These are phyloP conservation scores for Osmanthus fragrans DNA, from an alignment of 257 asterid species.

Conservation along the genomic window DNA sequence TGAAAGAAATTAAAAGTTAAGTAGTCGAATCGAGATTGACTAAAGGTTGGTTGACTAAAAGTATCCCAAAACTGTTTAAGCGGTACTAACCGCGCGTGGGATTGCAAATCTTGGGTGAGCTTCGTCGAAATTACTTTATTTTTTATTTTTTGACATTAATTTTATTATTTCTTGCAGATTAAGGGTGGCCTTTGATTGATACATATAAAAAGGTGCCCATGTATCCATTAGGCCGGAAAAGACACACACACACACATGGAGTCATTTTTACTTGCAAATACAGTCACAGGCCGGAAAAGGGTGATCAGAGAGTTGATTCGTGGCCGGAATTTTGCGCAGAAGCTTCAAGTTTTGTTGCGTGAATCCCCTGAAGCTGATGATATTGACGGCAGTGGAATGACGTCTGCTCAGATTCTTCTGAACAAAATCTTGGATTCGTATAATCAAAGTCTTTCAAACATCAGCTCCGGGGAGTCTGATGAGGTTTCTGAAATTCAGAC, in stretches of 20 bases:
- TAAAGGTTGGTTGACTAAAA: not conserved
- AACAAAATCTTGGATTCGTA: not conserved
- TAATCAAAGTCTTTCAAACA: not conserved
- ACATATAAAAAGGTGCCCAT: not conserved
- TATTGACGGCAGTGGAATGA: not conserved
- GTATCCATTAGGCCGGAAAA: not conserved
- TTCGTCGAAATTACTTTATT: not conserved
- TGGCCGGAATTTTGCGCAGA: not conserved
- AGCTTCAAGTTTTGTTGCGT: not conserved
- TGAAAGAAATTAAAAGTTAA: not conserved
- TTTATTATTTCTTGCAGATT: not conserved
- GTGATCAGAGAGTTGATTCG: constrained; percentile 10
- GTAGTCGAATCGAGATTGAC: not conserved
- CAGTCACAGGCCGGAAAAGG: not conserved
- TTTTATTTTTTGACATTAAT: not conserved
- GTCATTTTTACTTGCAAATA: not conserved
- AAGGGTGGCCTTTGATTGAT: not conserved
- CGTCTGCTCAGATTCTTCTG: not conserved
- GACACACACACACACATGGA: not conserved
- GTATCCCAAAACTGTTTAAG: not conserved
- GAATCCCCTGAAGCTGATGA: not conserved
- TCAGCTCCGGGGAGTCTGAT: not conserved
- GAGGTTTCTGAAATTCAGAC: not conserved
- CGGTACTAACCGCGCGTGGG: not conserved
- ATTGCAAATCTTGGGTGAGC: not conserved